A percentile compares a stretch with the other conserved stretches of the same genome.
These are phyloP conservation scores for Dendrocalamus sinicus DNA, from an alignment of 176 grass and related monocot genomes.

Conservation along the genomic window DNA sequence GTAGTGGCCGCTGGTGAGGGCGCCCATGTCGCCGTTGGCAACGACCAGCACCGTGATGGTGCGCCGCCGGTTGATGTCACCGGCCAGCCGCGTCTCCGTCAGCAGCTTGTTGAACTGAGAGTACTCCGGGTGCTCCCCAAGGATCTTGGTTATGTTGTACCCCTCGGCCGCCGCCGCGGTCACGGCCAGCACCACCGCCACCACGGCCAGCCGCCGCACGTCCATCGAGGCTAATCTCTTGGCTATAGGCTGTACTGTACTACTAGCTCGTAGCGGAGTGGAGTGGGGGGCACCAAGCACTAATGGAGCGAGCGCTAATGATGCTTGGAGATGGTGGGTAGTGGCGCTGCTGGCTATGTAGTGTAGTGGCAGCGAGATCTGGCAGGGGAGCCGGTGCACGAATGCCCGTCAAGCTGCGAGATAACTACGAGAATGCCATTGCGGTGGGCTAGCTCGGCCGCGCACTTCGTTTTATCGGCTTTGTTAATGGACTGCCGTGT, in stretches of 20 bases:
- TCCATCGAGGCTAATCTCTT: background rate
- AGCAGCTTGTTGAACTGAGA: constrained; percentile 91
- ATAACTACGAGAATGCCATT: constrained; percentile 7
- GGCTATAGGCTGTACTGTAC: background rate
- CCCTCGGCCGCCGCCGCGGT: constrained; percentile 31
- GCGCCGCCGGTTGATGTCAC: constrained; percentile 83
- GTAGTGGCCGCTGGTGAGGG: constrained; percentile 49
- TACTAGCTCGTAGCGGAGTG: background rate
- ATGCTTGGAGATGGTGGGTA: constrained; percentile 2
- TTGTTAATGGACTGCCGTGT: background rate
- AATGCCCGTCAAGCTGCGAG: accelerated
- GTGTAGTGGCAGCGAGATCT: constrained; percentile 12
- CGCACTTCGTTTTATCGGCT: background rate
- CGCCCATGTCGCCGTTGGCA: constrained; percentile 73
- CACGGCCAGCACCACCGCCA: constrained; percentile 25
- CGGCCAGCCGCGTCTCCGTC: constrained; percentile 66
- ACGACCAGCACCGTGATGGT: constrained; percentile 89
- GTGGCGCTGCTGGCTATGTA: constrained; percentile 5
- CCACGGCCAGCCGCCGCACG: constrained; percentile 27
- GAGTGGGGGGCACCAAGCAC: background rate
- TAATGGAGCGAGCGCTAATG: background rate
- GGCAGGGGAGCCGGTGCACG: background rate
- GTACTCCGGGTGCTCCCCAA: constrained; percentile 73
- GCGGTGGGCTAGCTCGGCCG: background rate
- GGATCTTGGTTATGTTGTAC: constrained; percentile 95